Conservation (phyloP, 441 rosid genomes). For the Flueggea neowawraea region DNA sequence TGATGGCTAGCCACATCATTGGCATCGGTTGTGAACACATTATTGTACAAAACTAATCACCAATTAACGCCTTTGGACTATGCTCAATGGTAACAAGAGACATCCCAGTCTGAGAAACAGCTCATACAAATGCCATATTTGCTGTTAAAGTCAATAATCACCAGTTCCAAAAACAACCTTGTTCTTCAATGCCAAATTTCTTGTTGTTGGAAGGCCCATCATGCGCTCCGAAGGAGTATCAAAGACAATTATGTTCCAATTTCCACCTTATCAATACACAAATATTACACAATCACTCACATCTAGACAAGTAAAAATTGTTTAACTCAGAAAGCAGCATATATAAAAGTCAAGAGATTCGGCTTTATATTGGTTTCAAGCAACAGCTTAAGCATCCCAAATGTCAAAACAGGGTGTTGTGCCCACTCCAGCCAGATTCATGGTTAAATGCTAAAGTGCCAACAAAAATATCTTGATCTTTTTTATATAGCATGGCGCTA, state of each 20-base stretch:
- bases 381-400: no score
- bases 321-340: no score
- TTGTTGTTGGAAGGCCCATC: slow-evolving; percentile 70
- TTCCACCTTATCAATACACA: slow-evolving; percentile 4
- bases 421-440: no score
- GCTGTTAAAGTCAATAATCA: slow-evolving; percentile 87
- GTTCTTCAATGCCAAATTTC: slow-evolving; percentile 86
- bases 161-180: slow-evolving; percentile 88
- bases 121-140: slow-evolving; percentile 87
- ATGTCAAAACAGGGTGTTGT: no score
- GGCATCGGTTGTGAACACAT: no score
- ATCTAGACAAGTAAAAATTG: no score
- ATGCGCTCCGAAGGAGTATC: slow-evolving; percentile 80
- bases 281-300: background rate
- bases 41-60: slow-evolving; percentile 36
- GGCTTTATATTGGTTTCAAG: no score
- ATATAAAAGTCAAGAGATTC: no score
- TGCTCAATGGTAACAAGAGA: slow-evolving; percentile 68
- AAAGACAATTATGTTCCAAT: slow-evolving; percentile 54
- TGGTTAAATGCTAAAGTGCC: no score
- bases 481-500: no score
- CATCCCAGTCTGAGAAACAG: slow-evolving; percentile 92
- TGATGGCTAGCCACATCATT: no score
- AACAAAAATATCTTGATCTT: no score
- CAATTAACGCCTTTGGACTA: slow-evolving; percentile 85